These are phyloP conservation scores for Pseudocercospora macadamiae DNA, from an alignment of 2,329 filamentous ascomycete species.

Conservation along the genomic window DNA sequence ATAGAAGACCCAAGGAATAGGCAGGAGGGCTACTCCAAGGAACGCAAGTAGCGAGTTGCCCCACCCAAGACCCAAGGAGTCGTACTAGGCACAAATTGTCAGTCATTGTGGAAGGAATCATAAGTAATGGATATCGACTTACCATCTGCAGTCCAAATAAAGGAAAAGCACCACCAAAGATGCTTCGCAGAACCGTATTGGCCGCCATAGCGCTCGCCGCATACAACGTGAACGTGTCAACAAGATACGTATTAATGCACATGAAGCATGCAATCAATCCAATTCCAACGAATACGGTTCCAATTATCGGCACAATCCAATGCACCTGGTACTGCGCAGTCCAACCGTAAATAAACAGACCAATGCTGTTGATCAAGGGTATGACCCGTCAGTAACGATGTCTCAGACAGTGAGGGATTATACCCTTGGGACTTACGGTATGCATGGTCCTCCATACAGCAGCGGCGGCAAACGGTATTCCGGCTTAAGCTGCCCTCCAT, in stretches of 20 bases:
- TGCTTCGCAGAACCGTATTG: conserved; percentile 60
- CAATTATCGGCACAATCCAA: conserved; percentile 33
- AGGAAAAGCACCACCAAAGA: conserved; percentile 62
- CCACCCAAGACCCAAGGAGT: conserved; percentile 61
- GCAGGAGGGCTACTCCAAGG: conserved; percentile 50
- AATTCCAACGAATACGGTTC: conserved; percentile 33
- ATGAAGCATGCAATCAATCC: conserved; percentile 34
- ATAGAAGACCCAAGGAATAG: conserved; percentile 51
- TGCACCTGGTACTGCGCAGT: conserved; percentile 23
- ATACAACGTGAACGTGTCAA: conserved; percentile 63
- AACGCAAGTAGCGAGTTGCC: conserved; percentile 61
- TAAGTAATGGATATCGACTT: neutral
- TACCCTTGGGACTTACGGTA: too few relatives aligned
- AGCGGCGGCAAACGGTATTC: conserved; percentile 28
- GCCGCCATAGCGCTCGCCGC: conserved; percentile 68
- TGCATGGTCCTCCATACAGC: conserved; percentile 23
- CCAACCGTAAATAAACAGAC: conserved; percentile 31
- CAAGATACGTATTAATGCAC: conserved; percentile 59
- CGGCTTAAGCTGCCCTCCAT: conserved; percentile 18
- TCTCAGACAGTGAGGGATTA: too few relatives aligned
- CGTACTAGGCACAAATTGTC: conserved; percentile 45
- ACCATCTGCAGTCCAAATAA: conserved; percentile 59
- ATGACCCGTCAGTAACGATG: too few relatives aligned
- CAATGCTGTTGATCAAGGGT: too few relatives aligned
- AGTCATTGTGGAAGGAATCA: neutral